Base-by-base conservation (phyloP, 148 eudicot genomes). In the Rheum nobile region DNA sequence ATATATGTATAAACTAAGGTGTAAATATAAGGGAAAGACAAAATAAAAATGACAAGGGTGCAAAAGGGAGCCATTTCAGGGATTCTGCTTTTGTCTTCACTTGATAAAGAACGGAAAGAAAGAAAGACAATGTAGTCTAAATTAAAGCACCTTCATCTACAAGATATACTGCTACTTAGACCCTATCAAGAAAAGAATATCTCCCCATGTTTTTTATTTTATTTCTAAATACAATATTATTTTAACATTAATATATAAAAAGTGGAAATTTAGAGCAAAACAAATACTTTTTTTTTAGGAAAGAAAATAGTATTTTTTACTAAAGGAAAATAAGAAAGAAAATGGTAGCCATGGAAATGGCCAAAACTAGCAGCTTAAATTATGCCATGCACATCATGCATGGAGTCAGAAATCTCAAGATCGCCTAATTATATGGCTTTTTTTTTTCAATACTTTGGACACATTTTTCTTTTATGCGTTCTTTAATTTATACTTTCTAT, bases 101-200 rank as follows among this genome's bases (percentile, higher is more conserved):
- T 71, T 42, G 74, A 43, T 43, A 71, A 71, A 71, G 29, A 46
- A 68, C 8, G 41, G 24, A 70, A 70, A 50, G n/a, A 42, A 29
- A 34, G 21, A 67, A 67, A 67, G 70, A 7, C 44, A 22, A 42
- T 59, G 1, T 39, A 16, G 8, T 32, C 39, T 31, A 63, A 65
- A 65, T 21, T 31, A 63, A 65, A 65, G 70, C 70, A 65, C 70
- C 70, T 65, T 65, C 70, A 8, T 65, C 70, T 31, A 65, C 70
- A 65, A 32, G 70, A 32, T 32, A 57, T 57, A 57, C 67, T 9
- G 67, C 67, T 50, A 59, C 28, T 65, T 65, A 65, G 5, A 65
- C 70, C 70, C 70, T 65, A 65, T 31, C 70, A 65, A 34, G 74
- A 24, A 71, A 71, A 43, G 74, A 71, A 71, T 71, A 71, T 71